Conservation (phyloP, 108 stramenopile species). For the Halocafeteria seosinensis region DNA sequence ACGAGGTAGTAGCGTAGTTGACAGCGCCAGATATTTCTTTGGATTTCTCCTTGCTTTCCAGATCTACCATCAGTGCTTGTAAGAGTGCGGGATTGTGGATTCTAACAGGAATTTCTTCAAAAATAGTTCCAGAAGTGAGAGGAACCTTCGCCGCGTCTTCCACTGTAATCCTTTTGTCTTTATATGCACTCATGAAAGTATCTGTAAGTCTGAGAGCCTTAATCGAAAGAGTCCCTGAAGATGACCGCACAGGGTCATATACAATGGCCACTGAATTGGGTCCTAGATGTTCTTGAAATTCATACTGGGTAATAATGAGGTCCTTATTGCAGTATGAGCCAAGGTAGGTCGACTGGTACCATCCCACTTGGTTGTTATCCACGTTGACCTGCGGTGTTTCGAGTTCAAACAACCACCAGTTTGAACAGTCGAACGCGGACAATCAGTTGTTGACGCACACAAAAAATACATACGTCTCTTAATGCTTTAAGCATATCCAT, state of each 20-base stretch:
- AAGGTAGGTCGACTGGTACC: constrained; percentile 91
- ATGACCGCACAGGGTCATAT: constrained; percentile 84
- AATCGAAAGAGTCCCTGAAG: constrained; percentile 62
- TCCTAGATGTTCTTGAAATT: constrained; percentile 68
- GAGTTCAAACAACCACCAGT: not conserved
- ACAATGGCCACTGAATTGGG: constrained; percentile 74
- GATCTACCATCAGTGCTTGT: constrained; percentile 56
- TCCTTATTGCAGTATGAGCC: constrained; percentile 67
- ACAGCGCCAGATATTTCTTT: not conserved
- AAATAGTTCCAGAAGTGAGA: constrained; percentile 50
- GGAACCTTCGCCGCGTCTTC: not conserved
- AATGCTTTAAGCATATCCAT: no score
- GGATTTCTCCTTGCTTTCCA: constrained; percentile 31
- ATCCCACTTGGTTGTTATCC: constrained; percentile 95
- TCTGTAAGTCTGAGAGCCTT: constrained; percentile 79
- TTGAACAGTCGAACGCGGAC: no score
- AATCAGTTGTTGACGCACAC: no score
- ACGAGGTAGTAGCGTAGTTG: constrained; percentile 7
- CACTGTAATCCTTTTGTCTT: constrained; percentile 19
- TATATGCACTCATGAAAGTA: constrained; percentile 43
- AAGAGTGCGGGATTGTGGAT: constrained; percentile 66
- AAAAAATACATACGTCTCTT: no score
- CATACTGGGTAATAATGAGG: constrained; percentile 73
- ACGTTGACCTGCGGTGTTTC: constrained; percentile 53
- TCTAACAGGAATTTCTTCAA: constrained; percentile 73